Evolutionary conservation across 2,329 filamentous ascomycete genomes (phyloP), one percentile per base, ranked within the genome.

Genomic region (Gnomoniopsis smithogilvyi): DNA sequence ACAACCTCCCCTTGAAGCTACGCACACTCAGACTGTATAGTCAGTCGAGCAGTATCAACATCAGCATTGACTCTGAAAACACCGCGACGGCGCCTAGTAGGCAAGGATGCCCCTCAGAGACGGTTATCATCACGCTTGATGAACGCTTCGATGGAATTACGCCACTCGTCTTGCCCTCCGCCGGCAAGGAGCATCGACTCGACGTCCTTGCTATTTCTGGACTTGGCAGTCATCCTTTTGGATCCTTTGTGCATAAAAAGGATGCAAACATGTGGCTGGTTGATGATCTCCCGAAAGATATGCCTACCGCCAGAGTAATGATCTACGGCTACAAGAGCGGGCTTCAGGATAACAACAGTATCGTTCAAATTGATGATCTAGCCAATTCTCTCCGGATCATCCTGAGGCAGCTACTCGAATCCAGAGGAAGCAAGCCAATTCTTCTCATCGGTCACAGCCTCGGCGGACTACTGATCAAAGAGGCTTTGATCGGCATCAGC

Each of bases 391-490:
- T 55, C 2, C 12, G 26, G 26, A 33, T 47, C 17, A 21, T 41
- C 21, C 12, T 58, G 22, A 45, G 55, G 36, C 8, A 26, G 3
- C 12, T 53, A 30, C 34, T 58, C 10, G 12, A 26, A 34, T 38
- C 17, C 22, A 17, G 46, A 15, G 12, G 6, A 6, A 34, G 22
- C 14, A 58, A 48, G 50, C 41, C 56, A 2, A 49, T 58, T 17
- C n/a, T 58, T 12, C 26, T 58, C 24, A 49, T 58, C 30, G 56
- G 36, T 22, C 56, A 58, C 24, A 58, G 56, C 26, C 50, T 58
- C 4, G 56, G 56, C 8, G 56, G 56, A n/a, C 33, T 58, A 14
- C 22, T 58, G 24, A 26, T 58, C 50, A 58, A 58, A 26, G 22
- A 58, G 22, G 49, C 41, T 7, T 47, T 58, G 24, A 48, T 58